A percentile compares a stretch with the other conserved stretches of the same genome.
phyloP scores from a whole-genome alignment of 805 yeast species.

The Starmerella powellii region DNA sequence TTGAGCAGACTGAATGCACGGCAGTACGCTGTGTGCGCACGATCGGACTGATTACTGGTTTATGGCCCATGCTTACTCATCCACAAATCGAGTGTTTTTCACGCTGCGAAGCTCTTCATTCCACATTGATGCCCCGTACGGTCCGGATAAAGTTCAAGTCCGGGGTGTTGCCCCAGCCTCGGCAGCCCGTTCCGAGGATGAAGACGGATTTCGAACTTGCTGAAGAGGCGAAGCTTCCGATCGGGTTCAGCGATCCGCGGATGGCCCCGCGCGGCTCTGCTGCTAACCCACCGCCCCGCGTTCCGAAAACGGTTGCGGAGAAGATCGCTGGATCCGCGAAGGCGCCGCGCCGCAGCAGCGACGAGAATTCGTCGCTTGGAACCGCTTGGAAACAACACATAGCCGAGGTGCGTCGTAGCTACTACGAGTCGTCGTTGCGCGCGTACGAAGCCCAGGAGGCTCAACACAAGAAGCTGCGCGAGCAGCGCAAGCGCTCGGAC shows the following conservation, averaged over 20 bases:
- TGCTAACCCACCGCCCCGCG: constrained; percentile 42
- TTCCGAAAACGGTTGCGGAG: constrained; percentile 39
- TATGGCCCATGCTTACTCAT: too few relatives aligned
- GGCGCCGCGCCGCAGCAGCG: constrained; percentile 24
- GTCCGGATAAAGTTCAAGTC: constrained; percentile 42
- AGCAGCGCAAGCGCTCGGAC: constrained; percentile 31
- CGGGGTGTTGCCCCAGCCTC: constrained; percentile 69
- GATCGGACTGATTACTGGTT: too few relatives aligned
- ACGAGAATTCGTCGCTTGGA: constrained; percentile 16
- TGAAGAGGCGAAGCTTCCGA: constrained; percentile 40
- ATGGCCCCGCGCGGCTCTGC: constrained; percentile 52
- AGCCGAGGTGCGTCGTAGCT: constrained; percentile 60
- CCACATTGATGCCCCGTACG: constrained; percentile 14
- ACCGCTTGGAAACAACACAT: constrained; percentile 41
- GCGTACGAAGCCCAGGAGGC: constrained; percentile 42
- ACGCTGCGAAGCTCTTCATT: too few relatives aligned
- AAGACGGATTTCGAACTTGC: constrained; percentile 24
- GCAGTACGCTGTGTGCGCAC: too few relatives aligned
- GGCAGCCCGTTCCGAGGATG: constrained; percentile 58
- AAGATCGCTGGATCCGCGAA: constrained; percentile 45
- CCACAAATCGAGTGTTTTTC: too few relatives aligned
- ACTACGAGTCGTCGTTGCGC: constrained; percentile 49
- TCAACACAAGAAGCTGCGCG: constrained; percentile 31
- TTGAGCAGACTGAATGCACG: too few relatives aligned
- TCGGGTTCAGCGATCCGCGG: constrained; percentile 56